Evolutionary conservation across 768 basidiomycete genomes (phyloP).

Genomic region (Pluteus cervinus): DNA sequence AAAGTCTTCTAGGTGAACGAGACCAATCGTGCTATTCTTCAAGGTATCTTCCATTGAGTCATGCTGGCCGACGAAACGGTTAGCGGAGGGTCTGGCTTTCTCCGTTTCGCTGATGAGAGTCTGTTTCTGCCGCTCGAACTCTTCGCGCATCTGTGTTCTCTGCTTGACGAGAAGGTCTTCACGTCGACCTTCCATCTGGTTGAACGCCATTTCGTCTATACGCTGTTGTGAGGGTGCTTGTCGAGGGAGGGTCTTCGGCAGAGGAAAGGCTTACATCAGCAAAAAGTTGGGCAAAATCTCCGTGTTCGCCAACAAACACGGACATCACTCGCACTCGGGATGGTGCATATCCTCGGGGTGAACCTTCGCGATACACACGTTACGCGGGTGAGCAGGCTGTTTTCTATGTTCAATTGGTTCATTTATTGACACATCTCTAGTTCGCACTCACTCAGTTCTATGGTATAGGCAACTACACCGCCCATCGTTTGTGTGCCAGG

Average conservation of each 20-base stretch:
- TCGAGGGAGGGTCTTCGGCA: no score
- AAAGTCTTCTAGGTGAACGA: constrained; percentile 90
- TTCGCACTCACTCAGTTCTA: constrained; percentile 89
- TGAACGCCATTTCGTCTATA: constrained; percentile 71
- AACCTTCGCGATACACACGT: constrained; percentile 72
- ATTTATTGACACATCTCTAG: constrained; percentile 32
- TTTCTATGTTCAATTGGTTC: background rate
- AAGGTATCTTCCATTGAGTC: constrained; percentile 93
- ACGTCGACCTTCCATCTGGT: constrained; percentile 77
- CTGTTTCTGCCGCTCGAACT: constrained; percentile 77
- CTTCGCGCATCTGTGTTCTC: constrained; percentile 72
- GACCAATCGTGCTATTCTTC: constrained; percentile 86
- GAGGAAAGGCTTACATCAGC: no score
- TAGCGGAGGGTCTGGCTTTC: constrained; percentile 80
- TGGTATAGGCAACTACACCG: constrained; percentile 73
- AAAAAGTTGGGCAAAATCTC: constrained; percentile 1
- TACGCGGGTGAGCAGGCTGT: constrained; percentile 53
- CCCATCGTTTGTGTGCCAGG: constrained; percentile 82
- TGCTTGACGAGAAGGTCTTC: constrained; percentile 84
- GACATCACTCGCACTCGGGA: constrained; percentile 20
- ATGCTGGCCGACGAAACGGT: constrained; percentile 90
- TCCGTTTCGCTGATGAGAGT: constrained; percentile 84
- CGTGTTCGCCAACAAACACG: constrained; percentile 5
- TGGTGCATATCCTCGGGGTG: constrained; percentile 87
- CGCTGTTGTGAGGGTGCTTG: no score